Conservation (phyloP, 306 rosid species). For the Abrus precatorius region DNA sequence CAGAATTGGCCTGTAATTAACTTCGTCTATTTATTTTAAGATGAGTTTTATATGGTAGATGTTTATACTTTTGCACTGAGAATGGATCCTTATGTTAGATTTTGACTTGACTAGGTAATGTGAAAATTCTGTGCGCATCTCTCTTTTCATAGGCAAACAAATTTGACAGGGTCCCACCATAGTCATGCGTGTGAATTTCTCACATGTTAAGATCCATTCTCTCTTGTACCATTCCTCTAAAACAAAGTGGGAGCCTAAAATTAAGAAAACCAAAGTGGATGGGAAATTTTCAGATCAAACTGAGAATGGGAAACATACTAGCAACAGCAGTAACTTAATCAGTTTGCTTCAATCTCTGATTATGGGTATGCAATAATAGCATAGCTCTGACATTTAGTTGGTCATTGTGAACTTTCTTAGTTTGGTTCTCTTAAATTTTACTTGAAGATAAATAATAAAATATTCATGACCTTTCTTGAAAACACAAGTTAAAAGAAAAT, state of each 20-base stretch:
- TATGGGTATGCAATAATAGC: not conserved
- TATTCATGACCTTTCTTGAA: not conserved
- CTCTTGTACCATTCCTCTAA: not conserved
- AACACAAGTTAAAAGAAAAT: conserved; percentile 1
- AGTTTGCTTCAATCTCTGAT: not conserved
- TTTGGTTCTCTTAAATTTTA: not conserved
- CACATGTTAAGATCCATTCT: not conserved
- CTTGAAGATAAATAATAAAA: not conserved
- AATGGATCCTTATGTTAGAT: not conserved
- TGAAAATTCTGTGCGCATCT: not conserved
- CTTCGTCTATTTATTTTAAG: not conserved
- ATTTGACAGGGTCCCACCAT: not conserved
- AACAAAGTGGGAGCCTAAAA: not conserved
- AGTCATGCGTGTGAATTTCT: not conserved
- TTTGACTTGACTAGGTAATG: not conserved
- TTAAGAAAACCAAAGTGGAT: not conserved
- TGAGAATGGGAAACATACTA: not conserved
- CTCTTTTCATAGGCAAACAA: not conserved
- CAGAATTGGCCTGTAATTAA: conserved; percentile 7
- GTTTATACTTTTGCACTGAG: not conserved
- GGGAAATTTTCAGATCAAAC: conserved; percentile 17
- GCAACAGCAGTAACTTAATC: not conserved
- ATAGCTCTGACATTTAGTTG: not conserved
- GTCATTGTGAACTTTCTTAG: not conserved
- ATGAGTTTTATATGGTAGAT: conserved; percentile 22